Evolutionary conservation across 2,329 filamentous ascomycete species (phyloP).

Genomic region (Sporothrix luriei): DNA sequence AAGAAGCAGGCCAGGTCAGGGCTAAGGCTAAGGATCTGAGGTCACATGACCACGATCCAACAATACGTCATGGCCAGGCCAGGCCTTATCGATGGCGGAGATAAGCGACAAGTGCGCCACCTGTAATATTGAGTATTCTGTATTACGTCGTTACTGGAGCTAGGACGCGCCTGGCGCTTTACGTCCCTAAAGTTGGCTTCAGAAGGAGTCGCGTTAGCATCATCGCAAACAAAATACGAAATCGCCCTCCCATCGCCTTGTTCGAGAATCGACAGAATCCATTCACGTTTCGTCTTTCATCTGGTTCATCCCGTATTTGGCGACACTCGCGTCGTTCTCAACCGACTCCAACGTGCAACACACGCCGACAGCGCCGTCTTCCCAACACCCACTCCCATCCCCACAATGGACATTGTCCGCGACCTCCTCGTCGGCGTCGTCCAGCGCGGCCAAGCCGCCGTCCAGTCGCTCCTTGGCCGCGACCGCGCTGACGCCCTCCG

Average conservation of each 20-base stretch:
- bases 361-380: not conserved
- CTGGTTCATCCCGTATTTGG: too few relatives aligned
- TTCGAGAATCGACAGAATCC: too few relatives aligned
- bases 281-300: too few relatives aligned
- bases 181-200: not conserved
- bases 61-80: too few relatives aligned
- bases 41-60: too few relatives aligned
- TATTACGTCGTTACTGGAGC: not conserved
- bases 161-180: not conserved
- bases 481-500: constrained; percentile 20
- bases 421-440: constrained; percentile 10
- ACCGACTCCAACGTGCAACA: not conserved
- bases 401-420: constrained; percentile 25
- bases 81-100: too few relatives aligned
- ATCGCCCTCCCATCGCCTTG: too few relatives aligned
- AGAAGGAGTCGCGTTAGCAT: not conserved
- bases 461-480: constrained; percentile 22
- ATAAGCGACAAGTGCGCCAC: not conserved
- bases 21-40: too few relatives aligned
- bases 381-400: not conserved
- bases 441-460: constrained; percentile 2
- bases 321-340: not conserved
- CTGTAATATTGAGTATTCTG: not conserved
- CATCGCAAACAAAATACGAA: not conserved
- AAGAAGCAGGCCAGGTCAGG: too few relatives aligned